Conservation (phyloP, 345 rosid genomes). For the Lepidium sativum region DNA sequence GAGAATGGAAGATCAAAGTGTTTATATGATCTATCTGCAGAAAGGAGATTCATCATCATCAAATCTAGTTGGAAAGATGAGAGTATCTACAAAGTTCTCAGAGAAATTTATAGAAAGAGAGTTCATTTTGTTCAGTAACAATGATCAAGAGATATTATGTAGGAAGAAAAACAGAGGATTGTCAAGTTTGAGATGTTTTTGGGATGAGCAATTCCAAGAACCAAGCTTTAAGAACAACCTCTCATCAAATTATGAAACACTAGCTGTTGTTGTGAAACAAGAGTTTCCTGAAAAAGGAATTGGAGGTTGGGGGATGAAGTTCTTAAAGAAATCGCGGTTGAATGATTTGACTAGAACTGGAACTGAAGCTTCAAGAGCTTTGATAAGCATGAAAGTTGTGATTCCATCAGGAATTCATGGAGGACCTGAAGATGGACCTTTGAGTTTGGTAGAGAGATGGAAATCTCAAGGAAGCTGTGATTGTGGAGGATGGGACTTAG, state of each 20-base stretch:
- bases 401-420: slow-evolving; percentile 71
- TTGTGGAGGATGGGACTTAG: slow-evolving; percentile 92
- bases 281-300: slow-evolving; percentile 19
- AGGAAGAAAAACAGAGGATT: slow-evolving; percentile 39
- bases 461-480: slow-evolving; percentile 77
- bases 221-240: slow-evolving; percentile 26
- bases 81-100: slow-evolving; percentile 45
- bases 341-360: slow-evolving; percentile 9
- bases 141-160: slow-evolving; percentile 23
- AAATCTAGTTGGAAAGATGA: slow-evolving; percentile 58
- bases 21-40: slow-evolving; percentile 45
- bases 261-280: slow-evolving; percentile 59
- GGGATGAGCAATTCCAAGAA: slow-evolving; percentile 37
- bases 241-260: slow-evolving; percentile 57
- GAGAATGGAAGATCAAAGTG: slow-evolving; percentile 25
- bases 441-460: slow-evolving; percentile 72
- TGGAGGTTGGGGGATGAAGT: slow-evolving; percentile 91
- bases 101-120: slow-evolving; percentile 46
- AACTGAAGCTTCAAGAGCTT: slow-evolving; percentile 18
- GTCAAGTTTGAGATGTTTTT: slow-evolving; percentile 35
- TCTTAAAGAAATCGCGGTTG: slow-evolving; percentile 39
- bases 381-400: slow-evolving; percentile 49
- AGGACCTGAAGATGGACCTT: slow-evolving; percentile 64
- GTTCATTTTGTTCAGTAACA: slow-evolving; percentile 49
- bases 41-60: slow-evolving; percentile 21